Base-by-base conservation (phyloP, 257 asterid genomes). In the Hygrophila difformis region DNA sequence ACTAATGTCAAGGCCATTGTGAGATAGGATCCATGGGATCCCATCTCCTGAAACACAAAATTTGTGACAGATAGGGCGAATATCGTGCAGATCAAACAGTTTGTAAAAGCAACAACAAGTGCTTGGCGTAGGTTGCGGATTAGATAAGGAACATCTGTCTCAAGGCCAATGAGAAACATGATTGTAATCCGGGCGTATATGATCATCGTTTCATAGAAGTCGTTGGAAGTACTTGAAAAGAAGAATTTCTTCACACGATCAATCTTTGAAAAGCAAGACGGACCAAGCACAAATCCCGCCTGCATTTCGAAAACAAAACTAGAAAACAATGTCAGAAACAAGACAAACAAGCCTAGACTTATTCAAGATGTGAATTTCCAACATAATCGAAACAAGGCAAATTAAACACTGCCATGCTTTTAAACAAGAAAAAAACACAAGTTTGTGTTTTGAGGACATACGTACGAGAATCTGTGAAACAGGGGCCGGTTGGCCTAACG, bases 381-480 rank as follows among this genome's bases (percentile, higher is more conserved):
- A n/a, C n/a, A n/a, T n/a, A 26, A 26, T 8, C 8, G 31, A 26
- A 26, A 5, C 8, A 3, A 8, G 8, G 8, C 8, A 8, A 26
- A 26, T 8, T 3, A 26, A 26, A 26, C 7, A 3, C 7, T 26
- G 31, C 31, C 31, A 26, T 26, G n/a, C 8, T 26, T 5, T 26
- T 26, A 26, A 3, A 8, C 31, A 3, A 26, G 8, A 26, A 26
- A 3, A 26, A 26, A 26, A 26, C 1, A 26, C 7, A 26, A 8
- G 31, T 26, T 26, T 51, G 66, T 66, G 75, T 61, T 62, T 19
- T 36, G 75, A 60, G 51, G 79, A 78, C 96, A 53, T 86, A 82
- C 97, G 72, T 91, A 91, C 99, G 79, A 91, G 97, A 72, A 83
- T 82, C 57, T 91, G 99, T 44, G 94, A 92, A 50, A 91, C 75